Evolutionary conservation across 805 yeast genomes (phyloP).

Genomic region (Saturnispora quitensis): DNA sequence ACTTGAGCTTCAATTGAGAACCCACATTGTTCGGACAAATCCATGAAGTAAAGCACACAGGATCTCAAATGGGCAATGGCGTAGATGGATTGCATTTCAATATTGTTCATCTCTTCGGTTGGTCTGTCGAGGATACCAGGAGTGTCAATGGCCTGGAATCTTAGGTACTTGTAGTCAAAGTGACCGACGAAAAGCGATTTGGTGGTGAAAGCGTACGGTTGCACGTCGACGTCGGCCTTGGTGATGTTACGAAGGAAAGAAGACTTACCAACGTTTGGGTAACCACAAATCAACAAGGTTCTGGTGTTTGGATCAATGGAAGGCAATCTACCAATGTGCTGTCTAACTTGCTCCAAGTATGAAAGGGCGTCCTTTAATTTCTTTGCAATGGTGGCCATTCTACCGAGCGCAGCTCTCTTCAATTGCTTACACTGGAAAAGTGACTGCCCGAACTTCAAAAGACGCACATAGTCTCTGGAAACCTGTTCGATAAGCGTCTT

Average conservation of each 20-base stretch:
- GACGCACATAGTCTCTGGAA: constrained; percentile 87
- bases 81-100: constrained; percentile 98
- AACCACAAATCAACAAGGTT: constrained; percentile 94
- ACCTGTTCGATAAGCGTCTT: constrained; percentile 93
- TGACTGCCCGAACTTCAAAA: constrained; percentile 95
- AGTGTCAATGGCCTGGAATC: constrained; percentile 98
- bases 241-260: constrained; percentile 89
- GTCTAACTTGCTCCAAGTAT: constrained; percentile 97
- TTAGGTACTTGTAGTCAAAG: constrained; percentile 92
- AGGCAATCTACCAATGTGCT: constrained; percentile 97
- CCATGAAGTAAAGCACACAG: constrained; percentile 96
- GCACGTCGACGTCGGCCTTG: constrained; percentile 97
- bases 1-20: constrained; percentile 96
- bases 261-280: constrained; percentile 98
- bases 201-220: constrained; percentile 98
- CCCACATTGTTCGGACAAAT: constrained; percentile 98
- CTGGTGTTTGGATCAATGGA: constrained; percentile 98
- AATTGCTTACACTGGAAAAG: constrained; percentile 97
- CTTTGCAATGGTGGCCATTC: constrained; percentile 98
- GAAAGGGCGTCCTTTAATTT: constrained; percentile 88
- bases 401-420: constrained; percentile 97
- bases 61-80: constrained; percentile 98
- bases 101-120: constrained; percentile 98
- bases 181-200: constrained; percentile 97
- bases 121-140: constrained; percentile 99